Evolutionary conservation across 192 early-diverging fungal genomes (phyloP).

Genomic region (Coemansia sp.): DNA sequence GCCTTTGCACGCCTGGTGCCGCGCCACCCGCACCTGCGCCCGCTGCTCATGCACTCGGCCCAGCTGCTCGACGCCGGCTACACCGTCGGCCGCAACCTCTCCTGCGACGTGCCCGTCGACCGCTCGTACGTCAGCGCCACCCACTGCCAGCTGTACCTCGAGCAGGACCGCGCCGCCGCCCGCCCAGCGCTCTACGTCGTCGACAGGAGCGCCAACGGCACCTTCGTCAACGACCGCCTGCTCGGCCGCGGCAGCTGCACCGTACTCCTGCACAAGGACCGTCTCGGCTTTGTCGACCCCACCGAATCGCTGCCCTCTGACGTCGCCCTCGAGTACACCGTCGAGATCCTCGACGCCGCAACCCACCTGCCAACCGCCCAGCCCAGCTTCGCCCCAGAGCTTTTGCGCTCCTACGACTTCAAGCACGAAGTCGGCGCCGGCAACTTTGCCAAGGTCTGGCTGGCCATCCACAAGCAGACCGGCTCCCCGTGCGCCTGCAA

Average conservation of each 20-base stretch:
- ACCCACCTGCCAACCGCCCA: constrained; percentile 2
- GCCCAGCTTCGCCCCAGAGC: constrained; percentile 14
- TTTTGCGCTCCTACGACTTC: constrained; percentile 45
- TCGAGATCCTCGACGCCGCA: constrained; percentile 19
- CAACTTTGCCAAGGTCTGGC: constrained; percentile 53
- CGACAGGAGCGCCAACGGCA: constrained; percentile 47
- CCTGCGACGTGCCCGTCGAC: constrained; percentile 34
- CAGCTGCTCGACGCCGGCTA: constrained; percentile 32
- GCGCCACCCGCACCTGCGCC: constrained; percentile 37
- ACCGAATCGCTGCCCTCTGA: constrained; percentile 28
- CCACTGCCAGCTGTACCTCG: constrained; percentile 43
- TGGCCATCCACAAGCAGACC: constrained; percentile 47
- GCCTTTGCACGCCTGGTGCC: constrained; percentile 35
- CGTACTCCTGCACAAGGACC: constrained; percentile 46
- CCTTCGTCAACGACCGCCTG: constrained; percentile 40
- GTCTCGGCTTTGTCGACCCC: constrained; percentile 27
- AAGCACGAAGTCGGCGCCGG: constrained; percentile 49
- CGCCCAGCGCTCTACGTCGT: constrained; percentile 25
- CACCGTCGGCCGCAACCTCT: constrained; percentile 28
- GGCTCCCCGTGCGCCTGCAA: constrained; percentile 49
- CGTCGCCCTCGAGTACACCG: constrained; percentile 43
- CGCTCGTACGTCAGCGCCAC: constrained; percentile 34
- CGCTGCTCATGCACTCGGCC: constrained; percentile 24
- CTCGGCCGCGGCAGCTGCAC: constrained; percentile 48
- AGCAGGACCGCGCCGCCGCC: constrained; percentile 14